phyloP scores from a whole-genome alignment of 495 filamentous ascomycete genomes.

The Talaromyces adpressus region DNA sequence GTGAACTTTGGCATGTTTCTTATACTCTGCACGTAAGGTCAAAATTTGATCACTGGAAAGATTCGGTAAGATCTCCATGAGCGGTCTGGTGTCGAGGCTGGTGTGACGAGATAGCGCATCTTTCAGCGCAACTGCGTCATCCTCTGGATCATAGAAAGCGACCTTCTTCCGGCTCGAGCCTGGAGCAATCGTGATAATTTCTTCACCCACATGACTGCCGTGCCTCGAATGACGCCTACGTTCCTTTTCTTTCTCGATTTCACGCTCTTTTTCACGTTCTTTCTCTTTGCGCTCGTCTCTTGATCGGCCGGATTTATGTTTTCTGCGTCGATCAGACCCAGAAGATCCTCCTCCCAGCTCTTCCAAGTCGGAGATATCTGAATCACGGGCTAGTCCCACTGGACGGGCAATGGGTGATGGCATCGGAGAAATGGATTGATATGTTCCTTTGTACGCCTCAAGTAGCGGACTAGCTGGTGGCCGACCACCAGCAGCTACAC shows the following conservation, averaged over 20 bases:
- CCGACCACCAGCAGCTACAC: constrained; percentile 20
- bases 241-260: constrained; percentile 16
- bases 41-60: constrained; percentile 81
- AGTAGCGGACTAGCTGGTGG: constrained; percentile 77
- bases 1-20: constrained; percentile 73
- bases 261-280: constrained; percentile 10
- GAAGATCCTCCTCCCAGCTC: constrained; percentile 27
- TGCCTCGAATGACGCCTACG: constrained; percentile 19
- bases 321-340: constrained; percentile 27
- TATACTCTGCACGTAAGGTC: constrained; percentile 80
- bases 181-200: constrained; percentile 23
- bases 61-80: constrained; percentile 78
- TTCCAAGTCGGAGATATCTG: constrained; percentile 46
- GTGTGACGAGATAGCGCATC: constrained; percentile 64
- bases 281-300: constrained; percentile 13
- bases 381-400: constrained; percentile 35
- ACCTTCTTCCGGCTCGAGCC: constrained; percentile 39
- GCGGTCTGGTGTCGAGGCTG: constrained; percentile 56
- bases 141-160: constrained; percentile 66
- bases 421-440: constrained; percentile 93
- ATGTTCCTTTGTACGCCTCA: constrained; percentile 90
- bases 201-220: constrained; percentile 10
- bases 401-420: constrained; percentile 61
- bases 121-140: constrained; percentile 70
- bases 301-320: constrained; percentile 1